phyloP scores from a whole-genome alignment of 75 land plant genomes.

The Cryptomeria japonica region DNA sequence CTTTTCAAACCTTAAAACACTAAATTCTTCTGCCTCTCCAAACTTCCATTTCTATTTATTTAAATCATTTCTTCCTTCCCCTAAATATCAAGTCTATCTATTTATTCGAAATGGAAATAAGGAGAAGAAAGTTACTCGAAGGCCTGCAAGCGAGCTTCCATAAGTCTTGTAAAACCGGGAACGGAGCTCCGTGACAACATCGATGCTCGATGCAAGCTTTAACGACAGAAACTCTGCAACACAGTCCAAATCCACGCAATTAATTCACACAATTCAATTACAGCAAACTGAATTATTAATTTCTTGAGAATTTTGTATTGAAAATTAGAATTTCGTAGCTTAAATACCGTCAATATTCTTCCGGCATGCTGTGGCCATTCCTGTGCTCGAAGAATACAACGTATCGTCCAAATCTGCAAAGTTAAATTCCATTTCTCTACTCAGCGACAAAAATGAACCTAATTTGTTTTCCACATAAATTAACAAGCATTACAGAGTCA shows the following conservation, averaged over 20 bases:
- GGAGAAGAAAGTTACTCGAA: conserved; percentile 45
- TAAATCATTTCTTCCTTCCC: too few species aligned
- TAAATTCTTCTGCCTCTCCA: too few species aligned
- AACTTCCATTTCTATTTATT: too few species aligned
- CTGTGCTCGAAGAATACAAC: conserved; percentile 50
- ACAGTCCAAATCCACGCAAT: background rate
- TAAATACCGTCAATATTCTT: conserved; percentile 64
- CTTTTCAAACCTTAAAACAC: background rate
- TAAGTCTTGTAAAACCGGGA: conserved; percentile 59
- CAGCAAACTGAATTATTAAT: background rate
- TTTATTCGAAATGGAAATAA: background rate
- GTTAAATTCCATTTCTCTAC: background rate
- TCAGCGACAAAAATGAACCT: background rate
- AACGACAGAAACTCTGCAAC: conserved; percentile 65
- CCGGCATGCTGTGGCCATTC: conserved; percentile 47
- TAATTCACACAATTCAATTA: background rate
- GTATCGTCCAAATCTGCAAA: conserved; percentile 81
- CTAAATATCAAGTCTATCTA: too few species aligned
- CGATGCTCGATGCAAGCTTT: conserved; percentile 53
- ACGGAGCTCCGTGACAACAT: conserved; percentile 45
- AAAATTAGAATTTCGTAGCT: background rate
- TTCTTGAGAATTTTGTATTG: background rate
- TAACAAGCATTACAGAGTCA: background rate
- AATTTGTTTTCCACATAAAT: background rate
- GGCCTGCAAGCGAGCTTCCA: conserved; percentile 88